Evolutionary conservation across 768 basidiomycete genomes (phyloP).

Genomic region (Calocybe indica): DNA sequence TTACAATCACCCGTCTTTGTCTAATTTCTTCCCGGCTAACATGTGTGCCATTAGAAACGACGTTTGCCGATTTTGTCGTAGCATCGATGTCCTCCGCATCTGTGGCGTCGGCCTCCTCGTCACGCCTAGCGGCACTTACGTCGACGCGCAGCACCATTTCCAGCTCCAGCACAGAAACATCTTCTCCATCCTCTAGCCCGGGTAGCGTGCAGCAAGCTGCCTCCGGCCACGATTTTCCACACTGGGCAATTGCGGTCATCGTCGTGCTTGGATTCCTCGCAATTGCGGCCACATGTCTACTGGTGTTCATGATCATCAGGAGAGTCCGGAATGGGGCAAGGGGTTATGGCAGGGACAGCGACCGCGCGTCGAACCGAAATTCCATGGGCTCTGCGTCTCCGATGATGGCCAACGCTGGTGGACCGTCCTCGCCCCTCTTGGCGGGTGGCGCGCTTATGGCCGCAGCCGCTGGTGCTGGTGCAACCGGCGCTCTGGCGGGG

Average conservation of each 20-base stretch:
- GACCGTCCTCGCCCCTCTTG: slow-evolving; percentile 24
- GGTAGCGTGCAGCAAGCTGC: slow-evolving; percentile 41
- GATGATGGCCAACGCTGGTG: slow-evolving; percentile 67
- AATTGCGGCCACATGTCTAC: slow-evolving; percentile 60
- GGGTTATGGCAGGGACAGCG: slow-evolving; percentile 40
- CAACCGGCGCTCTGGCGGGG: slow-evolving; percentile 8
- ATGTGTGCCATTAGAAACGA: slow-evolving; percentile 51
- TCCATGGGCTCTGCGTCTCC: slow-evolving; percentile 79
- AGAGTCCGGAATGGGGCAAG: slow-evolving; percentile 26
- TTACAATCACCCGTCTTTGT: background rate
- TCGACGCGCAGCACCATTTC: slow-evolving; percentile 19
- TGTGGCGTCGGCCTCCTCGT: slow-evolving; percentile 31
- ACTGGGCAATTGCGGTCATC: slow-evolving; percentile 91
- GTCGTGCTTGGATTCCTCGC: slow-evolving; percentile 83
- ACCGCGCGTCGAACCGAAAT: slow-evolving; percentile 49
- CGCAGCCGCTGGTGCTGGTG: slow-evolving; percentile 25
- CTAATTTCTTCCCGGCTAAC: slow-evolving; percentile 3
- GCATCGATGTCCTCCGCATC: slow-evolving; percentile 44
- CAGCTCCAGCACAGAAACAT: slow-evolving; percentile 9
- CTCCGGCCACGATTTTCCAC: slow-evolving; percentile 51
- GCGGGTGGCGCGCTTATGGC: slow-evolving; percentile 21
- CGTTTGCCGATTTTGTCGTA: slow-evolving; percentile 60
- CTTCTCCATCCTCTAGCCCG: slow-evolving; percentile 12
- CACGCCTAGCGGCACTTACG: slow-evolving; percentile 33
- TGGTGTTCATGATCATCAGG: slow-evolving; percentile 70